These are phyloP conservation scores for Alternaria sp. DNA, from an alignment of 2,329 filamentous ascomycete genomes.

Conservation along the genomic window DNA sequence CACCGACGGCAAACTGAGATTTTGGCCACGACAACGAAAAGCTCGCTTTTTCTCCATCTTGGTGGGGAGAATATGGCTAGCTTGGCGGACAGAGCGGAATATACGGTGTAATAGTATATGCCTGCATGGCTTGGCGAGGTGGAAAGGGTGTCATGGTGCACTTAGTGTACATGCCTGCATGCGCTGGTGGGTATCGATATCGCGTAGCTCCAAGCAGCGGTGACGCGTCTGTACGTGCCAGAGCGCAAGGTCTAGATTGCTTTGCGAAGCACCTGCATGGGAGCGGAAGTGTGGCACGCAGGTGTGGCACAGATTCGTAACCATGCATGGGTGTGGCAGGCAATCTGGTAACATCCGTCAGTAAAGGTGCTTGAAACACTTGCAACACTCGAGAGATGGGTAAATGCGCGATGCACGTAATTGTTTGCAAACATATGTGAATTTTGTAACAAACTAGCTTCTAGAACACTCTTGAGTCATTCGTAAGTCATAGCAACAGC, in stretches of 20 bases:
- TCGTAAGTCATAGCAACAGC: conserved; percentile 8
- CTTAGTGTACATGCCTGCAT: conserved; percentile 5
- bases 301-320: conserved; percentile 3
- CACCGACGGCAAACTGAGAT: not conserved
- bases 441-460: conserved; percentile 12
- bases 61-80: not conserved
- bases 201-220: not conserved
- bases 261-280: not conserved
- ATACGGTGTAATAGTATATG: not conserved
- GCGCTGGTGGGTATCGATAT: conserved; percentile 1
- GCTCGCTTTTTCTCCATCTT: not conserved
- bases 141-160: conserved; percentile 1
- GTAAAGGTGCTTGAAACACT: not conserved
- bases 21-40: not conserved
- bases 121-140: conserved; percentile 15
- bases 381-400: not conserved
- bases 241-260: not conserved
- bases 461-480: conserved; percentile 12
- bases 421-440: not conserved
- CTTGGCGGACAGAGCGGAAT: conserved; percentile 19
- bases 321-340: not conserved
- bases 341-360: not conserved
- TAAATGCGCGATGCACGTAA: not conserved
- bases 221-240: not conserved
- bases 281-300: conserved; percentile 1